Evolutionary conservation across 495 filamentous ascomycete species (phyloP).

Genomic region (Penicillium pulvis): DNA sequence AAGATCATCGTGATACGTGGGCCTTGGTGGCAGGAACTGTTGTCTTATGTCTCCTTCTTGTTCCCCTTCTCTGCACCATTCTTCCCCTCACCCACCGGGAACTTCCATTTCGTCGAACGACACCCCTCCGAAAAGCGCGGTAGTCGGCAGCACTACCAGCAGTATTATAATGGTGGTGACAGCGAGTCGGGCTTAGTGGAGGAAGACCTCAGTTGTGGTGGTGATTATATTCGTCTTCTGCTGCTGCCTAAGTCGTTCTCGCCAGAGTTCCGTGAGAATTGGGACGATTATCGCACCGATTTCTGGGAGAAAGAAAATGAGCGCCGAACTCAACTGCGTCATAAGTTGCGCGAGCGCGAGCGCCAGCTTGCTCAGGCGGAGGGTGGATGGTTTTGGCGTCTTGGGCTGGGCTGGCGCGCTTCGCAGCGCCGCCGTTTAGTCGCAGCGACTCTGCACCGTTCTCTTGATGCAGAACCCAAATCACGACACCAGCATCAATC

Average conservation of each 20-base stretch:
- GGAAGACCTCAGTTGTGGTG: conserved; percentile 86
- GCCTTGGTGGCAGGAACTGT: conserved; percentile 76
- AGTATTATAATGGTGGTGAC: conserved; percentile 47
- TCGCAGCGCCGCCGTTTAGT: conserved; percentile 47
- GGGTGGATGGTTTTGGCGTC: conserved; percentile 82
- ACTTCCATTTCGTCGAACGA: conserved; percentile 67
- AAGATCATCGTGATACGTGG: conserved; percentile 89
- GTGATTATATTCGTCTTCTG: conserved; percentile 87
- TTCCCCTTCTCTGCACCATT: conserved; percentile 72
- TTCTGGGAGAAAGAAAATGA: conserved; percentile 99
- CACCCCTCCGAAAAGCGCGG: conserved; percentile 48
- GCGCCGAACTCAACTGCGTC: conserved; percentile 70
- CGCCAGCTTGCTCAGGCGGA: conserved; percentile 64
- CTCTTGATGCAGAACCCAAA: conserved; percentile 25
- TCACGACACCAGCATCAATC: conserved; percentile 34
- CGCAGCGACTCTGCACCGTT: conserved; percentile 33
- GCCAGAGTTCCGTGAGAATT: conserved; percentile 93
- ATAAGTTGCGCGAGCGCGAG: conserved; percentile 65
- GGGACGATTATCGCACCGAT: conserved; percentile 89
- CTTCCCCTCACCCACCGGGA: conserved; percentile 60
- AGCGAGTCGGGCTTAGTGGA: conserved; percentile 59
- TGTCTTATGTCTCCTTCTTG: conserved; percentile 70
- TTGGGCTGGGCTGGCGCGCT: conserved; percentile 61
- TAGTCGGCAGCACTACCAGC: conserved; percentile 41
- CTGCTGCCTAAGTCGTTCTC: conserved; percentile 94